Evolutionary conservation across 306 rosid genomes (phyloP).

Genomic region (Medicago lupulina): DNA sequence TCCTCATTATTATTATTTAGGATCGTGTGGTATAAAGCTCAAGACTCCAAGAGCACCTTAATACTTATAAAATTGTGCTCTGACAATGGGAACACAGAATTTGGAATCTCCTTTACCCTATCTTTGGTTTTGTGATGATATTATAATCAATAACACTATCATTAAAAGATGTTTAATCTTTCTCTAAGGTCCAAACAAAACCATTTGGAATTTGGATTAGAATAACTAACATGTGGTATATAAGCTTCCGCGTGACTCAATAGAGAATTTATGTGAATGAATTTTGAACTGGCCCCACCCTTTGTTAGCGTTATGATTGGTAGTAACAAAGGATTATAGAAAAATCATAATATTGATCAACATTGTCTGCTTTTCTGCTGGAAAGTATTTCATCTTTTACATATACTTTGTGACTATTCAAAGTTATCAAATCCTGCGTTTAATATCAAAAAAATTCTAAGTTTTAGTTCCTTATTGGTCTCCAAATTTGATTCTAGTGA

Average conservation of each 20-base stretch:
- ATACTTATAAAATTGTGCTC: constrained; percentile 35
- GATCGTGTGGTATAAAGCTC: constrained; percentile 23
- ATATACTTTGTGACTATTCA: constrained; percentile 18
- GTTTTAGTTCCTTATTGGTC: constrained; percentile 16
- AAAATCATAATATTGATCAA: neutral
- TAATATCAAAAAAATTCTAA: constrained; percentile 19
- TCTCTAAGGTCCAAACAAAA: constrained; percentile 24
- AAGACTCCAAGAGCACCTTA: constrained; percentile 37
- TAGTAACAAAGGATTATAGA: constrained; percentile 26
- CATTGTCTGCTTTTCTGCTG: constrained; percentile 33
- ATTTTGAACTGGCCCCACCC: constrained; percentile 39
- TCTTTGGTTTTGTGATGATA: constrained; percentile 31
- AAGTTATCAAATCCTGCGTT: constrained; percentile 37
- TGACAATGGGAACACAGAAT: constrained; percentile 36
- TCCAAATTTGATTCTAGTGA: constrained; percentile 41
- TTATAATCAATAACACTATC: constrained; percentile 36
- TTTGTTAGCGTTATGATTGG: neutral
- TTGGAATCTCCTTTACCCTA: constrained; percentile 47
- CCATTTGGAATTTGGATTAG: constrained; percentile 37
- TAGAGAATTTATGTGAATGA: constrained; percentile 32
- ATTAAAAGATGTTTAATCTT: constrained; percentile 35
- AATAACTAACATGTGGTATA: constrained; percentile 45
- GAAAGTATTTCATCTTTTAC: constrained; percentile 52
- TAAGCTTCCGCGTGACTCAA: constrained; percentile 41
- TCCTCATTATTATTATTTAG: constrained; percentile 29